Evolutionary conservation across 2,329 filamentous ascomycete species (phyloP).

Genomic region (Pseudofabraea citricarpa): DNA sequence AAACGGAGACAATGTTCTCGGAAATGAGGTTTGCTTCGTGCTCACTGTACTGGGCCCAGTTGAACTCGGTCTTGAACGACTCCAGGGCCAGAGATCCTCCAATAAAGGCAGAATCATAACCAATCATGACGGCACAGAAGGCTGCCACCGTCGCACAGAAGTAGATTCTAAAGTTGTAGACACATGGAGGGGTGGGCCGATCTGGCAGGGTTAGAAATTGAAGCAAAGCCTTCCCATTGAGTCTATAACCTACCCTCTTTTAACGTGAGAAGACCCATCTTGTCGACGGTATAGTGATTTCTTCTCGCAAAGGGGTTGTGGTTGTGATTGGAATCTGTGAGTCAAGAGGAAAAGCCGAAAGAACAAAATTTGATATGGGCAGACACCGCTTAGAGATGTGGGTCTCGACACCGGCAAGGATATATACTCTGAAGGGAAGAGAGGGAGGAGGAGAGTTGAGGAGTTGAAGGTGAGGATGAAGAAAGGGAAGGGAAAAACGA

Average conservation of each 20-base stretch:
- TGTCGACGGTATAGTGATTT: constrained; percentile 1
- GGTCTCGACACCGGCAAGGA: background rate
- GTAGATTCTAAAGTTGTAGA: constrained; percentile 57
- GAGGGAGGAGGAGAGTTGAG: constrained; percentile 23
- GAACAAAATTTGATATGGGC: background rate
- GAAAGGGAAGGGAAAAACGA: constrained; percentile 35
- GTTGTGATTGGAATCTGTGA: background rate
- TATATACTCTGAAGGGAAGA: background rate
- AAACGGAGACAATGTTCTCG: constrained; percentile 73
- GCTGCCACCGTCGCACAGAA: constrained; percentile 47
- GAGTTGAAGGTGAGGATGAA: constrained; percentile 13
- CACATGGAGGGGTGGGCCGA: constrained; percentile 47
- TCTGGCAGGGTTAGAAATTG: constrained; percentile 39
- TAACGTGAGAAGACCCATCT: constrained; percentile 39
- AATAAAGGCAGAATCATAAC: constrained; percentile 70
- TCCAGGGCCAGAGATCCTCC: constrained; percentile 67
- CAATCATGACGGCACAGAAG: constrained; percentile 50
- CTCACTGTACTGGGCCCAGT: constrained; percentile 37
- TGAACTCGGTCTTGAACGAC: constrained; percentile 65
- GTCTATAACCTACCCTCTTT: constrained; percentile 52
- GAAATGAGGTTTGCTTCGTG: constrained; percentile 52
- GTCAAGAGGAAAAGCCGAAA: background rate
- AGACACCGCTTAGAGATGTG: background rate
- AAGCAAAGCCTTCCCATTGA: too few species aligned
- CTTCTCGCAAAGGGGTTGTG: background rate